A percentile compares a stretch with the other conserved stretches of the same genome.
Evolutionary conservation across 805 yeast genomes (phyloP).

Genomic region (Candida dajiaensis): DNA sequence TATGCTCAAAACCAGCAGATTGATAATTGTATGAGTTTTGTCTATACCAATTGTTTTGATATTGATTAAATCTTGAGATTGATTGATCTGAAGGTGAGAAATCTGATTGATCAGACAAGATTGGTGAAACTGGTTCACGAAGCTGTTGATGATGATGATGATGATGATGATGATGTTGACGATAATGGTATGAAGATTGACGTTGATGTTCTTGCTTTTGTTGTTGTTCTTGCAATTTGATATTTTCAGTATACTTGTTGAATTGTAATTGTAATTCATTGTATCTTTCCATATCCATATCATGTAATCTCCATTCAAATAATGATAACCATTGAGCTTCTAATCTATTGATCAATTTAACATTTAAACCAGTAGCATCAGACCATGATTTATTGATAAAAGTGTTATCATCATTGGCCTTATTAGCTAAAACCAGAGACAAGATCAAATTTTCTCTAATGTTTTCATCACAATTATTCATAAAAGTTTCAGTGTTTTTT

Average conservation of each 20-base stretch:
- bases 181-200: conserved; percentile 6
- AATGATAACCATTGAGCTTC: conserved; percentile 68
- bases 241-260: conserved; percentile 18
- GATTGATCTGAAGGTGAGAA: conserved; percentile 16
- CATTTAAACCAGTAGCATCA: conserved; percentile 82
- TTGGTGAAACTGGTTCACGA: conserved; percentile 19
- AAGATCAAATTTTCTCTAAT: conserved; percentile 55
- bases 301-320: conserved; percentile 54
- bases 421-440: conserved; percentile 79
- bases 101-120: conserved; percentile 12
- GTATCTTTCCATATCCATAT: conserved; percentile 24
- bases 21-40: conserved; percentile 7
- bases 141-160: conserved; percentile 4
- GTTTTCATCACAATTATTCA: conserved; percentile 26
- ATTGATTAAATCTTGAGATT: conserved; percentile 6
- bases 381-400: conserved; percentile 95
- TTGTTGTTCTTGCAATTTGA: conserved; percentile 19
- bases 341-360: conserved; percentile 50
- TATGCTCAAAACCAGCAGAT: conserved; percentile 11
- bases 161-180: conserved; percentile 4
- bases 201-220: conserved; percentile 9
- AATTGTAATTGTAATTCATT: conserved; percentile 19
- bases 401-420: conserved; percentile 94
- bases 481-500: conserved; percentile 29
- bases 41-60: conserved; percentile 6